Evolutionary conservation across 2,329 filamentous ascomycete genomes (phyloP).

Genomic region (Fusarium chlamydosporum): DNA sequence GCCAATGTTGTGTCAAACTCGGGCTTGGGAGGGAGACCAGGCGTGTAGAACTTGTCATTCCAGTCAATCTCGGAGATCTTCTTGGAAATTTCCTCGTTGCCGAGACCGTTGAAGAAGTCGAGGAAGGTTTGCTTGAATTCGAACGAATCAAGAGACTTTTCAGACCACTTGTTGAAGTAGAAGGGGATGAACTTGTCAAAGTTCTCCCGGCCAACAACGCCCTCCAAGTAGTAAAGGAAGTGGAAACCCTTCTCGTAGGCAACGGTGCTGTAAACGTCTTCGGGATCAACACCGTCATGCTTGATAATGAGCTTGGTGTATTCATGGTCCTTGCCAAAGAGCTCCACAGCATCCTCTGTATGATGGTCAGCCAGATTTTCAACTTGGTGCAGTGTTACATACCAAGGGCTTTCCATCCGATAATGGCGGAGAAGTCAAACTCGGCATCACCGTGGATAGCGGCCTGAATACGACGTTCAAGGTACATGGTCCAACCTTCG

Average conservation of each 20-base stretch:
- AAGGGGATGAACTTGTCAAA: constrained; percentile 97
- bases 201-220: constrained; percentile 83
- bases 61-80: constrained; percentile 85
- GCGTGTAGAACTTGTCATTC: constrained; percentile 90
- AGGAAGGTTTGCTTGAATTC: constrained; percentile 93
- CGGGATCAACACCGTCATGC: constrained; percentile 91
- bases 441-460: constrained; percentile 85
- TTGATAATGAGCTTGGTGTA: constrained; percentile 93
- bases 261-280: constrained; percentile 92
- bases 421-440: constrained; percentile 94
- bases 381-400: constrained; percentile 42
- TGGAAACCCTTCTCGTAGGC: constrained; percentile 98
- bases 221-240: constrained; percentile 92
- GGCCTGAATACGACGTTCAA: constrained; percentile 87
- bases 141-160: constrained; percentile 90
- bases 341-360: constrained; percentile 79
- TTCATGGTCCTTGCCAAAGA: constrained; percentile 86
- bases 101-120: constrained; percentile 80
- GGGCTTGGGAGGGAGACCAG: constrained; percentile 90
- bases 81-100: constrained; percentile 73
- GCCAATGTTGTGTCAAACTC: constrained; percentile 90
- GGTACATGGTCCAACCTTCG: constrained; percentile 93
- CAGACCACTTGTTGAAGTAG: constrained; percentile 89
- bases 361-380: constrained; percentile 27
- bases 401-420: constrained; percentile 91